A percentile compares a stretch with the other conserved stretches of the same genome.
Evolutionary conservation across 2,329 filamentous ascomycete genomes (phyloP).

Genomic region (Nothomitra cinnamomea): DNA sequence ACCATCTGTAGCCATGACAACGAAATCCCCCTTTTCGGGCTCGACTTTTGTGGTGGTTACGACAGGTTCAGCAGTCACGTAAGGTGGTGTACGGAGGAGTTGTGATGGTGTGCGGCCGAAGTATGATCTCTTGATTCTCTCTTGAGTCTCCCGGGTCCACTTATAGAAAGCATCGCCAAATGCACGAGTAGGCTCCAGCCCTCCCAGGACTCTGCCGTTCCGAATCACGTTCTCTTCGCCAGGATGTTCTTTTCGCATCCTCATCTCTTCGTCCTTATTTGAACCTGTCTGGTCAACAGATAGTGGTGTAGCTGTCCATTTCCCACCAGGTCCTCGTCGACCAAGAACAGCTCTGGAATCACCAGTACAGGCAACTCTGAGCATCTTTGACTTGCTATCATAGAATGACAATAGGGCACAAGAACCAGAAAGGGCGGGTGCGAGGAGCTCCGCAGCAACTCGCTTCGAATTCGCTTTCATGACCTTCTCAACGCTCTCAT

Average conservation of each 20-base stretch:
- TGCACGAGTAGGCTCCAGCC: slow-evolving; percentile 79
- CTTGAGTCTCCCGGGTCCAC: slow-evolving; percentile 74
- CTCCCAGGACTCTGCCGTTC: slow-evolving; percentile 80
- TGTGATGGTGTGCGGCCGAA: slow-evolving; percentile 68
- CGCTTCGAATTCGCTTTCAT: slow-evolving; percentile 76
- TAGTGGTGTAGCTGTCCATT: slow-evolving; percentile 81
- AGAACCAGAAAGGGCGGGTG: slow-evolving; percentile 88
- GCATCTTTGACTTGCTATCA: slow-evolving; percentile 67
- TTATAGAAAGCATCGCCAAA: slow-evolving; percentile 97
- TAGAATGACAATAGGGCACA: slow-evolving; percentile 95
- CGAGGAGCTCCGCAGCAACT: slow-evolving; percentile 80
- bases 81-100: slow-evolving; percentile 77
- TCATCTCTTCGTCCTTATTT: slow-evolving; percentile 67
- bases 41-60: slow-evolving; percentile 86
- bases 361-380: slow-evolving; percentile 89
- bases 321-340: slow-evolving; percentile 57
- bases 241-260: slow-evolving; percentile 73
- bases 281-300: slow-evolving; percentile 89
- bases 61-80: slow-evolving; percentile 90
- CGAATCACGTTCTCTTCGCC: slow-evolving; percentile 74
- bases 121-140: slow-evolving; percentile 67
- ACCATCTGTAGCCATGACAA: slow-evolving; percentile 92
- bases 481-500: slow-evolving; percentile 83
- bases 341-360: slow-evolving; percentile 93
- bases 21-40: slow-evolving; percentile 79